Evolutionary conservation across 192 early-diverging fungal species (phyloP).

Genomic region (Chytriomyces sp.): DNA sequence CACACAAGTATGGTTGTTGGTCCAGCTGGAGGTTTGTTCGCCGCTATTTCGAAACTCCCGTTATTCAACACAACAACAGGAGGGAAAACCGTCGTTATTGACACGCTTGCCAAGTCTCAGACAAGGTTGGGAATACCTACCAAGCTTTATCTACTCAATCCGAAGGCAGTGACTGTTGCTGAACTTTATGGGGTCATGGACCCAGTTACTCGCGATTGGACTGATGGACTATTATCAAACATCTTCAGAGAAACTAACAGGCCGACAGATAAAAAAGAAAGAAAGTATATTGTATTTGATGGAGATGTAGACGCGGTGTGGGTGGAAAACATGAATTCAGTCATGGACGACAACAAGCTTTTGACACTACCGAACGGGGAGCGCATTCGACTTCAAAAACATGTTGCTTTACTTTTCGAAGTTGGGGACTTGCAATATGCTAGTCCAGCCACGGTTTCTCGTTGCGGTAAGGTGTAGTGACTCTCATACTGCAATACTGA

Average conservation of each 20-base stretch:
- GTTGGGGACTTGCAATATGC: conserved; percentile 67
- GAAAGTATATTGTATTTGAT: conserved; percentile 68
- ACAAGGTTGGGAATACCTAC: conserved; percentile 61
- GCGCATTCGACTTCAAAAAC: conserved; percentile 62
- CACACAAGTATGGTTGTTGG: conserved; percentile 66
- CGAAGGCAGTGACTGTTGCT: conserved; percentile 64
- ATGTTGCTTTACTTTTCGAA: conserved; percentile 60
- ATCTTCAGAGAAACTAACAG: conserved; percentile 63
- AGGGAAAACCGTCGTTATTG: conserved; percentile 64
- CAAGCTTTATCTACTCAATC: conserved; percentile 60
- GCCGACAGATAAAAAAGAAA: conserved; percentile 64
- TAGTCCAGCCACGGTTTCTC: conserved; percentile 61
- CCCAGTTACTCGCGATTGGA: conserved; percentile 63
- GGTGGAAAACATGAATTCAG: conserved; percentile 71
- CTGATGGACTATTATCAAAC: conserved; percentile 62
- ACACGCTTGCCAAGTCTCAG: conserved; percentile 60
- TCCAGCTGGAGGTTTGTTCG: conserved; percentile 49
- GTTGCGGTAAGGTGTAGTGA: conserved; percentile 45
- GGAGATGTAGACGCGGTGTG: conserved; percentile 64
- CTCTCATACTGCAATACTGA: background rate
- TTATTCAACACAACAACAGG: conserved; percentile 13
- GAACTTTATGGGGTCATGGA: conserved; percentile 64
- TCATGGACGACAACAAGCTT: conserved; percentile 65
- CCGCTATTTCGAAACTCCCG: background rate
- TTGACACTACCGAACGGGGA: conserved; percentile 66